Base-by-base conservation (phyloP, 2,329 filamentous ascomycete genomes). In the Cytospora piceae region DNA sequence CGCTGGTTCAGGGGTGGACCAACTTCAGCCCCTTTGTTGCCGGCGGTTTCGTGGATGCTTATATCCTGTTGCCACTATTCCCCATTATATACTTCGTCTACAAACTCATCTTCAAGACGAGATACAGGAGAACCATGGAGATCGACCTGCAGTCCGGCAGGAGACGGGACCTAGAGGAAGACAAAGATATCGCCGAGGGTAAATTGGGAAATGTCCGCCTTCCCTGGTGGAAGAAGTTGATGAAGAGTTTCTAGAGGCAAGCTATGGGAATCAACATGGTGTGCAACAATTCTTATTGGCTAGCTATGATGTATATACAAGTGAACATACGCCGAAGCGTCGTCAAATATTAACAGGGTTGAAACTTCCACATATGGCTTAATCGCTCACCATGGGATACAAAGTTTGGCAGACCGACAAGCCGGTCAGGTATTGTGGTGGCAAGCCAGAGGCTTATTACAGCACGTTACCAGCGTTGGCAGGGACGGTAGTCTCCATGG, bases 1-100 rank as follows among this genome's bases (percentile, higher is more conserved):
- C 86, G 0, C 73, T 89, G 0, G 79, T 89, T 2, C 85, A 88
- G 72, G 87, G 86, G 4, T 89, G 86, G 85, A 82, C 84, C 5
- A 86, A 81, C 0, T 75, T 89, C 5, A 79, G 81, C 2, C 87
- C 87, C 0, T 89, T 88, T 68, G 74, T 83, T 49, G 83, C 82
- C 0, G 84, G 82, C 5, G 77, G 79, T n/a, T 88, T 89, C 70
- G 85, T 89, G 14, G 85, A 87, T 70, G 85, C 86, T 0, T 89
- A 89, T 70, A 85, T 89, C 63, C 73, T 89, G 29, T 72, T 89
- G 34, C 85, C 85, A 2, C 75, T 89, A 0, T 89, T 89, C 69
- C 81, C 77, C 0, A 65, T 88, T 52, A 87, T 89, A 20, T 88
- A 84, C 69, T 67, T 81, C 1, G 79, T 71, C 1, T 86, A 85